Evolutionary conservation across 202 grass and related monocot genomes (phyloP).

Genomic region (Cymbopogon flexuosus): DNA sequence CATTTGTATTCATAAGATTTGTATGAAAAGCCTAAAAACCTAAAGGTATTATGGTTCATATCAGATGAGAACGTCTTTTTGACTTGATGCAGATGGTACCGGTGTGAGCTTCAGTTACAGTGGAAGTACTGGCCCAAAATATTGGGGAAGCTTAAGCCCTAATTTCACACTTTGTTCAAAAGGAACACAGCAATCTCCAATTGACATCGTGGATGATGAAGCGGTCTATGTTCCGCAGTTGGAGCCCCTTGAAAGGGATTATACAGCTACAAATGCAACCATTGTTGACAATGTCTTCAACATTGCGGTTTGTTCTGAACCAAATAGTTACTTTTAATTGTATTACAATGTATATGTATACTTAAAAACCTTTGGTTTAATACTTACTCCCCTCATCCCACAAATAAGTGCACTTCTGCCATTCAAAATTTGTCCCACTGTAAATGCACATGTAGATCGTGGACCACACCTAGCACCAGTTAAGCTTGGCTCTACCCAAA

Average conservation of each 20-base stretch:
- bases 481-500: too few species aligned
- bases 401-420: not conserved
- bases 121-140: slow-evolving; percentile 52
- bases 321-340: not conserved
- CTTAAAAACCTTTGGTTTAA: not conserved
- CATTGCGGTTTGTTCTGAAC: slow-evolving; percentile 50
- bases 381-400: not conserved
- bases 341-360: not conserved
- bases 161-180: slow-evolving; percentile 67
- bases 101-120: slow-evolving; percentile 48
- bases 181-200: slow-evolving; percentile 65
- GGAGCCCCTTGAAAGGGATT: slow-evolving; percentile 55
- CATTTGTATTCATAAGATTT: not conserved
- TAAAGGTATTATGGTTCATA: not conserved
- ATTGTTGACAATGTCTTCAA: slow-evolving; percentile 69
- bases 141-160: slow-evolving; percentile 70
- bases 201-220: slow-evolving; percentile 52
- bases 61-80: not conserved
- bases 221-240: slow-evolving; percentile 38
- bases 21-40: not conserved
- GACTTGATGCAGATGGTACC: slow-evolving; percentile 27
- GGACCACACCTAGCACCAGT: too few species aligned
- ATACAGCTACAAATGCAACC: slow-evolving; percentile 49
- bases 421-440: too few species aligned
- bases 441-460: too few species aligned